Base-by-base conservation (phyloP, 2,329 filamentous ascomycete species). In the Ceratocystis huliohia region DNA sequence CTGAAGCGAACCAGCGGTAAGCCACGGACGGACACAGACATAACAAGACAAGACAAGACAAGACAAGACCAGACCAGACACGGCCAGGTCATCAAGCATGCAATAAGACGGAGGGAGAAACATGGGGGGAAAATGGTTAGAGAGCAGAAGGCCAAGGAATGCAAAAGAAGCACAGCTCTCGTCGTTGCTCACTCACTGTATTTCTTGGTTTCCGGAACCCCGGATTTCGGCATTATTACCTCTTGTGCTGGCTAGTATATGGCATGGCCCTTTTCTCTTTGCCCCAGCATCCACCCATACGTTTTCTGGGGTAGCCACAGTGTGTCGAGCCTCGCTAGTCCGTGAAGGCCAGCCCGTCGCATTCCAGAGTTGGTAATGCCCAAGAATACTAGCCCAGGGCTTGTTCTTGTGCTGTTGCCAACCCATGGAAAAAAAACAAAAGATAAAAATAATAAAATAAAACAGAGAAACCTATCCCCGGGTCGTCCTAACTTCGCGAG, bases 1-100 rank as follows among this genome's bases (percentile, higher is more conserved):
- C 48, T 53, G 48, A 53, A 53, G 48, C 48, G 48, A 53, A 53
- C 20, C 48, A 53, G 48, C 48, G 48, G 48, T 53, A 53, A 53
- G 48, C 48, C 48, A 25, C 48, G 25, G 20, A 53, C 8, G 25
- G 25, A 25, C 20, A 20, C 48, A 53, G 37, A 53, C 20, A 20
- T 5, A 22, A 22, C 46, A 50, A 53, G 20, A 53, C 8, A 10
- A 53, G 48, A 22, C 46, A 3, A 15, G 48, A 28, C 13, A 1
- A 25, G 48, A 6, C 25, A 2, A 25, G 7, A 25, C 20, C 20
- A 25, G 46, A 22, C 46, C 22, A 25, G 48, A 53, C 13, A 13
- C 8, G 48, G 20, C 25, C 20, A 28, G 20, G 4, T 15, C 20
- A 53, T 3, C 37, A 41, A 13, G 10, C 37, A 41, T 41, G 37